A percentile compares a stretch with the other conserved stretches of the same genome.
Evolutionary conservation across 2,329 filamentous ascomycete species (phyloP).

Genomic region (Phaeosphaeriaceae sp.): DNA sequence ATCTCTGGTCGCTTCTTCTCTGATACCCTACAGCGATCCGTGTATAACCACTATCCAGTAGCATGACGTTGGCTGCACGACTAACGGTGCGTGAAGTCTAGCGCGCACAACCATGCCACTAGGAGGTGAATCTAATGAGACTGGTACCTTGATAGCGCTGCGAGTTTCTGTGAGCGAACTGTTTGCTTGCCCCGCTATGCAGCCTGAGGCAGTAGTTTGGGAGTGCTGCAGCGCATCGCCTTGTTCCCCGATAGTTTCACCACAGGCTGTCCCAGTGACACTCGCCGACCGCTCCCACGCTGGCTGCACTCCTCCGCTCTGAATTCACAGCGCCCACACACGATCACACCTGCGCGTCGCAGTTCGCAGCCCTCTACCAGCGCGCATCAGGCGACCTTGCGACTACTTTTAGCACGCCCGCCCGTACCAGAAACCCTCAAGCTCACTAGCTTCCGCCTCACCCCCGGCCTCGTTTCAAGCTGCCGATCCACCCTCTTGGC

Average conservation of each 20-base stretch:
- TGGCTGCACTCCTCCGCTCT: neutral
- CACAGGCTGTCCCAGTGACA: neutral
- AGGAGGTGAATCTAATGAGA: neutral
- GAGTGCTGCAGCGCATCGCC: neutral
- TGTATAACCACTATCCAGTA: neutral
- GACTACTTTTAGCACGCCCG: neutral
- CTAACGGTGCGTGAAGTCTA: neutral
- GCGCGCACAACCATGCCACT: neutral
- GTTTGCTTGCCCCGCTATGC: neutral
- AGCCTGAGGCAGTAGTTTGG: neutral
- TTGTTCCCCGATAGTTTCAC: neutral
- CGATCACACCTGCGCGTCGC: neutral
- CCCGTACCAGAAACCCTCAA: neutral
- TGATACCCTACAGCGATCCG: neutral
- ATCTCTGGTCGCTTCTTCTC: neutral
- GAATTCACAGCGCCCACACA: neutral
- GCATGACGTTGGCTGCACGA: neutral
- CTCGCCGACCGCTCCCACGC: neutral
- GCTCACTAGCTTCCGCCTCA: conserved; percentile 8
- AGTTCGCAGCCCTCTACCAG: too few species aligned
- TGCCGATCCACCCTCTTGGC: conserved; percentile 10
- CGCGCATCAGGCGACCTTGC: neutral
- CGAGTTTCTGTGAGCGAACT: neutral
- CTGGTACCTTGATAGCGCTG: neutral
- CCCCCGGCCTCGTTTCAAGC: conserved; percentile 9